Base-by-base conservation (phyloP, 2,329 filamentous ascomycete genomes). In the Phyllosticta citribraziliensis region DNA sequence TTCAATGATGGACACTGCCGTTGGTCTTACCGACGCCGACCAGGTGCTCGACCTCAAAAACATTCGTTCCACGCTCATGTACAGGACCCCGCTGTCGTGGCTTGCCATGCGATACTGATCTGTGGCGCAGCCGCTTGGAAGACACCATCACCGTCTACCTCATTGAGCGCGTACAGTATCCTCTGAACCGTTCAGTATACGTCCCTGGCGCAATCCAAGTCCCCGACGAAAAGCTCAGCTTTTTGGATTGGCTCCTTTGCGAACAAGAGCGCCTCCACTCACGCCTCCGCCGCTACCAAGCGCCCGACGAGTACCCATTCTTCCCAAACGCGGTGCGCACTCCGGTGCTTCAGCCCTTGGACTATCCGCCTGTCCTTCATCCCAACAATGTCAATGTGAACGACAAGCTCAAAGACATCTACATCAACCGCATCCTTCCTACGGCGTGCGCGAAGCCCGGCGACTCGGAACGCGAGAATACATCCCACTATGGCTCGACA, bases 91-190 rank as follows among this genome's bases (percentile, higher is more conserved):
- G 12, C 53, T 20, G 27, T 33, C 17, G 14, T 56, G 47, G 52
- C 58, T 27, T 25, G 35, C 53, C 17, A n/a, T 53, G 14, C 63
- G 47, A 63, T 60, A 57, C 56, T 61, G 56, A 52, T 25, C 40
- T 20, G 47, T 40, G 27, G n/a, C 55, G 52, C 70, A 99, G 94
- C 70, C 94, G 94, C 20, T 83, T 97, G 19, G 94, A 99, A 78
- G 94, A 99, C 72, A 97, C 93, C 64, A 97, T 99, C 71, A 96
- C 90, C 66, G 97, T 96, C 76, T 89, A 96, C 76, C 81, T 99
- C 50, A 97, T 97, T 70, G 94, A 99, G 78, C 88, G 94, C 51
- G 93, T 93, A n/a, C 94, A 99, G 74, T 99, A 97, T 75, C 91
- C 93, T 3, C 82, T 95, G 66, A 97, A 97, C 78, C 80, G 83